Evolutionary conservation across 192 early-diverging fungal genomes (phyloP).

Genomic region (Dissophora globulifera): DNA sequence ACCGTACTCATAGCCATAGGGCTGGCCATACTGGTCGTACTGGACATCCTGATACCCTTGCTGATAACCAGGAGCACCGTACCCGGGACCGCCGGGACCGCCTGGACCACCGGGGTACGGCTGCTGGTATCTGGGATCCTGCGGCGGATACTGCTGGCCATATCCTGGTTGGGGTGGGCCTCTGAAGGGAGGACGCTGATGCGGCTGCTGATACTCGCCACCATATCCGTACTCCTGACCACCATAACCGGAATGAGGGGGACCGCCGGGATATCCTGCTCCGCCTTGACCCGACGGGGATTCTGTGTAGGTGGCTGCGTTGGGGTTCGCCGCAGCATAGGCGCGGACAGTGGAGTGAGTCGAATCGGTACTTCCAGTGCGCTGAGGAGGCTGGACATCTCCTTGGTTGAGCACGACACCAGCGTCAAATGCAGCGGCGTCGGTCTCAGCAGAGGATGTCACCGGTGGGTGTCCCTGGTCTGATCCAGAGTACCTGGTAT

Average conservation of each 20-base stretch:
- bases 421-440: neutral
- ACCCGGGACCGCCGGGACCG: conserved; percentile 4
- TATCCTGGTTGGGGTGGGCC: conserved; percentile 22
- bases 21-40: conserved; percentile 51
- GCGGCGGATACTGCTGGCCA: conserved; percentile 31
- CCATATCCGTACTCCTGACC: conserved; percentile 18
- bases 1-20: conserved; percentile 35
- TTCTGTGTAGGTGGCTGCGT: conserved; percentile 21
- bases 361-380: conserved; percentile 21
- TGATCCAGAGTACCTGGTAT: conserved; percentile 43
- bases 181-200: conserved; percentile 26
- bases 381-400: neutral
- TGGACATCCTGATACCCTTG: conserved; percentile 43
- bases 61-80: conserved; percentile 17
- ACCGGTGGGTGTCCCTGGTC: conserved; percentile 34
- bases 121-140: conserved; percentile 37
- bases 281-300: conserved; percentile 5
- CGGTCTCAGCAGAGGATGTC: too few relatives aligned
- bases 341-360: conserved; percentile 18
- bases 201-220: conserved; percentile 12
- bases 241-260: conserved; percentile 14
- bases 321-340: conserved; percentile 32
- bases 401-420: conserved; percentile 2
- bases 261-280: conserved; percentile 1
- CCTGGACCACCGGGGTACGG: conserved; percentile 15